Evolutionary conservation across 2,329 filamentous ascomycete genomes (phyloP), one percentile per base, ranked within the genome.

Genomic region (Nemania sp.): DNA sequence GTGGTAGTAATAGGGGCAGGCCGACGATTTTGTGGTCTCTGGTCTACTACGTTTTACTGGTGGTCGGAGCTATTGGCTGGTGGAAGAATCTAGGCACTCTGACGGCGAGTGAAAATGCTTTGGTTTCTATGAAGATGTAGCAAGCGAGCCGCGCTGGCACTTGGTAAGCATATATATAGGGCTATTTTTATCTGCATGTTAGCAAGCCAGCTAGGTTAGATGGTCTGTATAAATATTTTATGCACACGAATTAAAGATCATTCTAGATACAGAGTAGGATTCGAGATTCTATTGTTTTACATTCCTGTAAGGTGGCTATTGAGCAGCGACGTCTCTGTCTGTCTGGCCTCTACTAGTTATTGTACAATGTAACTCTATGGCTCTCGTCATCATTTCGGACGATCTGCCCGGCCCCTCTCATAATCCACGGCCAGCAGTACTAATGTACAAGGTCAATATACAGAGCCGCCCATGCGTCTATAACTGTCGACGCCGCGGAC

Each of bases 41-140:
- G 3, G 76, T 81, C 1, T 97, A 97, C 70, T 97, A 97, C 69
- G 52, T 81, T 2, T 71, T 97, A 39, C 78, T 97, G 2, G 75
- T 94, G 1, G 77, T 72, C 0, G 94, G 94, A 1, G 84, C 88
- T 1, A 71, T 83, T 39, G 76, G 79, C 2, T 99, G 94, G 77
- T 91, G 85, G 70, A 79, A 71, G 62, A 77, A 82, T 45, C 67
- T 97, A 43, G 93, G 88, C 77, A 73, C 79, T 1, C 74, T 94
- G 71, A 96, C 92, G 1, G 78, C 86, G 64, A 88, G 83, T 63
- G 64, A 64, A 7, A 75, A 80, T 62, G 78, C 79, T 9, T 66
- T 88, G 55, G 64, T 71, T 3, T 41, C 64, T 30, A 68, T 67
- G 48, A 49, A 58, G 15, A 65, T 70, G 41, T 68, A 51, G 64